Base-by-base conservation (phyloP, 129 eudicot species). In the Lactuca sativa region DNA sequence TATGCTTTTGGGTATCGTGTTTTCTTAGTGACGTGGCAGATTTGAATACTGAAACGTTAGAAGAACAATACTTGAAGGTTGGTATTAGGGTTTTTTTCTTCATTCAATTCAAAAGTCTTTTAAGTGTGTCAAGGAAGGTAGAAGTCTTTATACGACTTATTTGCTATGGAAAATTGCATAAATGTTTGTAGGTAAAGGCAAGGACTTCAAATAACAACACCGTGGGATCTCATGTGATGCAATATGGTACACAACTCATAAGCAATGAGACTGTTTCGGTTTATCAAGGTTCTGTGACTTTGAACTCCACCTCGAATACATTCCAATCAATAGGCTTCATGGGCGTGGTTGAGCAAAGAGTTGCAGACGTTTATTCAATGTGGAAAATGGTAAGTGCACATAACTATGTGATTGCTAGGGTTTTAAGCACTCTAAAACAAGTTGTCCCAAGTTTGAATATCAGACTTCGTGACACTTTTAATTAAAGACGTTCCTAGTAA, bases 151-250 rank as follows among this genome's bases (percentile, higher is more conserved):
- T 13, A 51, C 56, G 2, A 1, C 9, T 53, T n/a, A 4, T 17
- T 53, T 17, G 30, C 2, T 16, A 51, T 51, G 21, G 16, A 5
- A 59, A 9, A 32, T 59, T 36, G 12, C 54, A 13, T 9, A 44
- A 65, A n/a, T 43, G 34, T 61, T 8, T 58, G 51, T 44, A 90
- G 97, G 97, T 87, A 18, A 90, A 85, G 79, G 58, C 47, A 0
- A 74, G 95, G 64, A 91, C 97, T 43, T 85, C 82, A 10, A 83
- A 88, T 69, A 65, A 56, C 76, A 68, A 85, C 77, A 76, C 84
- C 1, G 77, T 32, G 0, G 92, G 90, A 68, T 91, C 97, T 33
- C 97, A 91, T 73, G 97, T 91, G 62, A 91, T 83, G 92, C 92
- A 91, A 67, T 91, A 91, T 51, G 97, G 95, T 30, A 77, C 53